A percentile compares a stretch with the other conserved stretches of the same genome.
phyloP scores from a whole-genome alignment of 164 flowering plant species.

The Euptelea pleiosperma region DNA sequence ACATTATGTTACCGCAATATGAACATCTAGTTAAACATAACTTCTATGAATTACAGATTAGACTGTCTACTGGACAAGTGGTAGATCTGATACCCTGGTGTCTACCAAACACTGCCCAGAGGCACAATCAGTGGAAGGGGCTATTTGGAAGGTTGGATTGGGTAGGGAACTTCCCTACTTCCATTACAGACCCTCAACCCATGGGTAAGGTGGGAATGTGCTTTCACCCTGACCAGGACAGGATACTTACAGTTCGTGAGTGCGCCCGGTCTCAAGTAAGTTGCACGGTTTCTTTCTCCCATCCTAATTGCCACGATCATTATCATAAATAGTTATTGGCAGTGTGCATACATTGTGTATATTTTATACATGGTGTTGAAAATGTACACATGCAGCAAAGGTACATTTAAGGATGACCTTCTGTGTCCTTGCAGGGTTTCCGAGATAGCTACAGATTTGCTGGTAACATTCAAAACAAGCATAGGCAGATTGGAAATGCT shows the following conservation, averaged over 20 bases:
- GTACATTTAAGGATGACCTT: no score
- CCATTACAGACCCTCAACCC: conserved; percentile 86
- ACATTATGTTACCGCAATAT: no score
- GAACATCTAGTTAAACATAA: no score
- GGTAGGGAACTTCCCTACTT: conserved; percentile 90
- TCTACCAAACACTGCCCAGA: conserved; percentile 76
- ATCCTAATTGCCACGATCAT: background rate
- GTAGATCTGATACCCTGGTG: conserved; percentile 89
- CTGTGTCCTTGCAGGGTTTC: conserved; percentile 54
- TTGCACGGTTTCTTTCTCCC: background rate
- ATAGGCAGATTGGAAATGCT: conserved; percentile 77
- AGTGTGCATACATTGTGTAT: no score
- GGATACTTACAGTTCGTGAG: conserved; percentile 82
- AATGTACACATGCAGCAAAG: no score
- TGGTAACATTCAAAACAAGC: conserved; percentile 63
- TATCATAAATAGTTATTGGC: no score
- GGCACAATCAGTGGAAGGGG: conserved; percentile 89
- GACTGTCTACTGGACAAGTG: conserved; percentile 59
- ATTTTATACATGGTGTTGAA: no score
- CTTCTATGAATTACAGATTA: conserved; percentile 43
- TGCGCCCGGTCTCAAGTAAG: conserved; percentile 87
- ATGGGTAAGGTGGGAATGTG: conserved; percentile 97
- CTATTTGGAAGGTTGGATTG: conserved; percentile 83
- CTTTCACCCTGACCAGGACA: conserved; percentile 84
- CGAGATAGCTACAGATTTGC: conserved; percentile 58